phyloP scores from a whole-genome alignment of 2,329 filamentous ascomycete species.

The Claviceps capensis region DNA sequence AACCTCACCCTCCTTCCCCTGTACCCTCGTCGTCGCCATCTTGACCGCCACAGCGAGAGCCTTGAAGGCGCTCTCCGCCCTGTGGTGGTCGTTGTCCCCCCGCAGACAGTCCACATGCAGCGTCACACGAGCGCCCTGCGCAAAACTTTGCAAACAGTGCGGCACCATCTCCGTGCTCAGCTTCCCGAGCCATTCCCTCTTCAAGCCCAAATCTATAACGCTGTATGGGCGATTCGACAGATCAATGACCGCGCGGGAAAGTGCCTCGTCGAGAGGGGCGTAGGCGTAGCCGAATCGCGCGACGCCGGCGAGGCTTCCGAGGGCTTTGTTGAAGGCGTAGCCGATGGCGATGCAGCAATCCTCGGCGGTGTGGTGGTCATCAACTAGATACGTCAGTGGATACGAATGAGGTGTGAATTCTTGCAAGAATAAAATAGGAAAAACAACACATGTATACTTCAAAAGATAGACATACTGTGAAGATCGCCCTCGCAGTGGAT shows the following conservation, averaged over 20 bases:
- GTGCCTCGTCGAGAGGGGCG: conserved; percentile 85
- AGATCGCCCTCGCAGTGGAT: conserved; percentile 78
- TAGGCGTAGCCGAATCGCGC: conserved; percentile 87
- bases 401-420: background rate
- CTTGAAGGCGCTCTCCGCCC: conserved; percentile 95
- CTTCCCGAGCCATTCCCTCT: conserved; percentile 86
- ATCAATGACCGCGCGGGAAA: conserved; percentile 87
- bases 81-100: conserved; percentile 89
- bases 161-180: conserved; percentile 94
- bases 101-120: conserved; percentile 86
- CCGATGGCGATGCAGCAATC: conserved; percentile 89
- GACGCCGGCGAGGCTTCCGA: conserved; percentile 66
- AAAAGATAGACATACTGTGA: conserved; percentile 50
- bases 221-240: conserved; percentile 82
- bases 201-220: conserved; percentile 72
- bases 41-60: conserved; percentile 78
- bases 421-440: background rate
- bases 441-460: background rate
- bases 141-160: conserved; percentile 89
- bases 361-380: conserved; percentile 97
- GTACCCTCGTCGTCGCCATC: conserved; percentile 59
- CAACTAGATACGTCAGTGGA: conserved; percentile 41
- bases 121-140: conserved; percentile 79
- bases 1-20: conserved; percentile 78
- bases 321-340: conserved; percentile 65